phyloP scores from a whole-genome alignment of 768 basidiomycete genomes.

The Cystofilobasidium bisporidii region DNA sequence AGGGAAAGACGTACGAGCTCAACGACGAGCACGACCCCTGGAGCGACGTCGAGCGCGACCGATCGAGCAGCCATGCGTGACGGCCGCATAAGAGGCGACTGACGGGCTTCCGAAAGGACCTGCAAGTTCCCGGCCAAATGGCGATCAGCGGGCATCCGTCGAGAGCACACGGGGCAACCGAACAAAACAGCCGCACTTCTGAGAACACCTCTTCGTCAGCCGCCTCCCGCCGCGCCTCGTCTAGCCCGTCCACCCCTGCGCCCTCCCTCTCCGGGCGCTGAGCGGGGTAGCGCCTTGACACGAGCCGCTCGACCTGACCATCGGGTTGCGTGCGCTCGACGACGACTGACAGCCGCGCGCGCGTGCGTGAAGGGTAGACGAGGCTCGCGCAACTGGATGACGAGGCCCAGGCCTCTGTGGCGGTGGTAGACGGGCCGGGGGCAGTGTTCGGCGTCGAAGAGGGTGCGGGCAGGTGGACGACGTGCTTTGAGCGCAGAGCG shows the following conservation, averaged over 20 bases:
- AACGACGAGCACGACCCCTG: neutral
- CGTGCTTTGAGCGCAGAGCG: neutral
- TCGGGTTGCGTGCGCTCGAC: neutral
- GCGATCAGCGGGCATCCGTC: no score
- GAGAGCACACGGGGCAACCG: no score
- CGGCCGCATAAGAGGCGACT: slow-evolving; percentile 3
- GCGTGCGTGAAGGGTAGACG: slow-evolving; percentile 9
- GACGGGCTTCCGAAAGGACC: slow-evolving; percentile 18
- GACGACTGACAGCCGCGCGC: slow-evolving; percentile 10
- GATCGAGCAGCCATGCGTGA: slow-evolving; percentile 1
- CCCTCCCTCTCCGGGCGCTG: neutral
- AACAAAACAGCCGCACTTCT: neutral
- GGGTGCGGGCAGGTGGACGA: slow-evolving; percentile 12
- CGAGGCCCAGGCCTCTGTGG: neutral
- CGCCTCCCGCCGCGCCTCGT: slow-evolving; percentile 18
- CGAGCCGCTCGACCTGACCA: neutral
- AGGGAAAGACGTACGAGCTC: neutral
- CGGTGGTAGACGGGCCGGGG: neutral
- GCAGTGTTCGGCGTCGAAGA: neutral
- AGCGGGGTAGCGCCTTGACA: neutral
- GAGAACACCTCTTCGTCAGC: slow-evolving; percentile 18
- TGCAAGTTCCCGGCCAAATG: neutral
- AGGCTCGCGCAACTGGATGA: neutral
- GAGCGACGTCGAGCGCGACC: slow-evolving; percentile 5
- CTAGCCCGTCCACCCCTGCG: slow-evolving; percentile 2